These are phyloP conservation scores for Avicennia marina DNA, from an alignment of 257 asterid species.

Conservation along the genomic window DNA sequence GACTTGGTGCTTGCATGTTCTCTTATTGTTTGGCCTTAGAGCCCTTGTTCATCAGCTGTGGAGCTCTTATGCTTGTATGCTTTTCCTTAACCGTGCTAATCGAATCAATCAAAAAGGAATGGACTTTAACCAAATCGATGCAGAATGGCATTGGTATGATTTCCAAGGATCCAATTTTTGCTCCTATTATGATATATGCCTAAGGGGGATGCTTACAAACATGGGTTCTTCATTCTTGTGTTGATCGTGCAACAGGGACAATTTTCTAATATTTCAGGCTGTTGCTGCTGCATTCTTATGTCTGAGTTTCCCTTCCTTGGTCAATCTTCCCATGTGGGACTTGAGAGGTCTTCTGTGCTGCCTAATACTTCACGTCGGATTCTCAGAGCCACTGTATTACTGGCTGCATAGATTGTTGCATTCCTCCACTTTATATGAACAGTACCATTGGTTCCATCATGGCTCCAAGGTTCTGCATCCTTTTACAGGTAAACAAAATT, in stretches of 20 bases:
- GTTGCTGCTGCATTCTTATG: slow-evolving; percentile 43
- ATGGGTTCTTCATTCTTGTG: no score
- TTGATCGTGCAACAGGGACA: slow-evolving; percentile 57
- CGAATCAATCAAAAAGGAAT: slow-evolving; percentile 56
- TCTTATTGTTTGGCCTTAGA: slow-evolving; percentile 51
- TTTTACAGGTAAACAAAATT: slow-evolving; percentile 50
- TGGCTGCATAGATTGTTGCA: slow-evolving; percentile 77
- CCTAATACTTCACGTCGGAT: slow-evolving; percentile 56
- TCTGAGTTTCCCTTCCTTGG: slow-evolving; percentile 53
- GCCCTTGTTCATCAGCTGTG: slow-evolving; percentile 70
- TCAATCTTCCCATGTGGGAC: slow-evolving; percentile 65
- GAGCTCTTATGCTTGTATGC: slow-evolving; percentile 44
- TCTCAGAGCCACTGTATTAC: slow-evolving; percentile 86
- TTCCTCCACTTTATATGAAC: slow-evolving; percentile 42
- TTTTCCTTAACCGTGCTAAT: slow-evolving; percentile 43
- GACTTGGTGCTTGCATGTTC: slow-evolving; percentile 63
- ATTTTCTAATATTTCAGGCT: slow-evolving; percentile 71
- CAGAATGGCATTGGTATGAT: slow-evolving; percentile 87
- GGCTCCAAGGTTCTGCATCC: slow-evolving; percentile 72
- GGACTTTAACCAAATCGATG: slow-evolving; percentile 71
- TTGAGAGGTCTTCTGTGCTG: slow-evolving; percentile 55
- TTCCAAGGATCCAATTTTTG: slow-evolving; percentile 44
- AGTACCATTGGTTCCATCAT: slow-evolving; percentile 90
- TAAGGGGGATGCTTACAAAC: no score
- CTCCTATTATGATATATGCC: background rate